Percentiles rank a stretch among this genome's conserved stretches.
phyloP scores from a whole-genome alignment of 225 moss, liverwort and hornwort species.

The Physcomitrium patens region DNA sequence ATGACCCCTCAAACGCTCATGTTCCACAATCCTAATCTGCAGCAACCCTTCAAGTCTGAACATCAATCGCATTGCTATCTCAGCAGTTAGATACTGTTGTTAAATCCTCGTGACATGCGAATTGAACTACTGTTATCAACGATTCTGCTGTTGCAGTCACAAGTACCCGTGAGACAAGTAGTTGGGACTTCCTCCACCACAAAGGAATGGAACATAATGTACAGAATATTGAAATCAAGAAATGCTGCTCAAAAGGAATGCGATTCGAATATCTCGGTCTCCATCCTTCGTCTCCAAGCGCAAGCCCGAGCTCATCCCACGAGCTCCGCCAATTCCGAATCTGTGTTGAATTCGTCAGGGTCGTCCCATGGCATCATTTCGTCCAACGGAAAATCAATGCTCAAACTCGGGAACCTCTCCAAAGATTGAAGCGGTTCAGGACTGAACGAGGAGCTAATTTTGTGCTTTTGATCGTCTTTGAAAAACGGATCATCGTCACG shows the following conservation, averaged over 20 bases:
- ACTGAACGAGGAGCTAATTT: constrained; percentile 35
- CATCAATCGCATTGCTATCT: no score
- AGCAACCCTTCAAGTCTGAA: no score
- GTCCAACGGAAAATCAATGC: constrained; percentile 43
- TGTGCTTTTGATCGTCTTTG: constrained; percentile 40
- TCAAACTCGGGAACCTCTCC: constrained; percentile 53
- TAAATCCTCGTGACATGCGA: no score
- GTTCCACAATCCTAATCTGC: no score
- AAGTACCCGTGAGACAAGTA: no score
- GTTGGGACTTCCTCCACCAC: background rate
- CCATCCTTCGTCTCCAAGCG: background rate
- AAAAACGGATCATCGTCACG: constrained; percentile 51
- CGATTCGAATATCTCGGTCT: background rate
- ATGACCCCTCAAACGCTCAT: no score
- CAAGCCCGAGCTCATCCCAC: constrained; percentile 21
- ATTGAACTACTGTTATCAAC: no score
- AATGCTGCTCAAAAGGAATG: constrained; percentile 38
- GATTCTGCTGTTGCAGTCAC: no score
- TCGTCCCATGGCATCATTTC: constrained; percentile 38
- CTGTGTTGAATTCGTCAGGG: background rate
- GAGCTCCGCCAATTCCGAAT: constrained; percentile 31
- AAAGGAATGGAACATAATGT: constrained; percentile 24
- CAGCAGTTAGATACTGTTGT: no score
- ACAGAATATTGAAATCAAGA: constrained; percentile 28
- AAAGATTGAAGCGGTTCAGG: constrained; percentile 37